Evolutionary conservation across 176 grass and related monocot genomes (phyloP).

Genomic region (Oryza australiensis): DNA sequence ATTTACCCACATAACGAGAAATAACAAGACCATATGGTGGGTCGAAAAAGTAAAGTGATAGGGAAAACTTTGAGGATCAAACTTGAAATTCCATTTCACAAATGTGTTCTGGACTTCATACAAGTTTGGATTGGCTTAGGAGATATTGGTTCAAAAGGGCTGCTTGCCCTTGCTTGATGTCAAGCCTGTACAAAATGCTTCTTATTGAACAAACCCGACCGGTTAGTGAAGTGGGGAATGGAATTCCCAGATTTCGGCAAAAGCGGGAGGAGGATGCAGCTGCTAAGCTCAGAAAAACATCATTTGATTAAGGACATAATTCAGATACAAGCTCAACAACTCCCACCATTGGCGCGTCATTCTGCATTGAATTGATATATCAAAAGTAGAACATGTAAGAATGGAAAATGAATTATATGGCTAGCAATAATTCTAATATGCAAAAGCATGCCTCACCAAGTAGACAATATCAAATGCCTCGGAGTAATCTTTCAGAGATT

Average conservation of each 20-base stretch:
- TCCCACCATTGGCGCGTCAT: slow-evolving; percentile 73
- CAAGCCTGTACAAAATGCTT: slow-evolving; percentile 27
- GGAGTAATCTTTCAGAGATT: slow-evolving; percentile 73
- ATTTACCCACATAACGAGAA: slow-evolving; percentile 1
- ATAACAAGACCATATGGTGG: background rate
- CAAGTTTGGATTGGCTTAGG: background rate
- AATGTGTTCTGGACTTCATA: background rate
- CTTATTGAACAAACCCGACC: slow-evolving; percentile 8
- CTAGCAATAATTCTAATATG: background rate
- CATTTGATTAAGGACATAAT: slow-evolving; percentile 48
- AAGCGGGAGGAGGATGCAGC: background rate
- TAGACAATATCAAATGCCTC: slow-evolving; percentile 80
- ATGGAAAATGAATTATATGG: background rate
- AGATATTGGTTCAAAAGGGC: background rate
- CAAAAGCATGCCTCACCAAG: slow-evolving; percentile 56
- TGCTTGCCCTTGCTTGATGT: background rate
- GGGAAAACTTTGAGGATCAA: background rate
- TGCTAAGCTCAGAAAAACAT: slow-evolving; percentile 28
- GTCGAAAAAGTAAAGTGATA: background rate
- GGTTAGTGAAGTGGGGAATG: background rate
- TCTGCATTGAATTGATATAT: slow-evolving; percentile 48
- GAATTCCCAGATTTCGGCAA: slow-evolving; percentile 13
- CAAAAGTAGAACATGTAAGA: slow-evolving; percentile 9
- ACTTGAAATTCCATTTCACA: background rate
- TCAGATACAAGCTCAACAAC: slow-evolving; percentile 71